These are phyloP conservation scores for Suhomyces maxii DNA, from an alignment of 1,139 yeast genomes.

Conservation along the genomic window DNA sequence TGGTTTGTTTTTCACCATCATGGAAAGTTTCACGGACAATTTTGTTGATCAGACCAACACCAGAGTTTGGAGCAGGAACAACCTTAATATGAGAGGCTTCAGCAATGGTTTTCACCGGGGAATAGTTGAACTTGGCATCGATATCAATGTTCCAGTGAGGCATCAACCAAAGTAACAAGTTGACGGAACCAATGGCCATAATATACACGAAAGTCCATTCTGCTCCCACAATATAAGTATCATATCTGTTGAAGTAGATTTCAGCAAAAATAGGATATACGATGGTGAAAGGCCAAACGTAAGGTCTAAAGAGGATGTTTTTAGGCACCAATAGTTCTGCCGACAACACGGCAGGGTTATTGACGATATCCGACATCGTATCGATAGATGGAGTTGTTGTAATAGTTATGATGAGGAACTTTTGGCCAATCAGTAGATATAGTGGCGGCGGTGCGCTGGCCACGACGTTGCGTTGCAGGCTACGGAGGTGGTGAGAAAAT, in stretches of 20 bases:
- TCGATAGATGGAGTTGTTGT: conserved; percentile 3
- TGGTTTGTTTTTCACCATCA: conserved; percentile 62
- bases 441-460: too few species aligned
- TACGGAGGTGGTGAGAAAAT: too few species aligned
- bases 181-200: conserved; percentile 70
- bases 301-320: conserved; percentile 63
- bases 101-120: conserved; percentile 47
- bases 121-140: conserved; percentile 70
- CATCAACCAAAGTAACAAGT: conserved; percentile 78
- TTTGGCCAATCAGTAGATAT: too few species aligned
- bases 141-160: conserved; percentile 93
- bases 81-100: conserved; percentile 74
- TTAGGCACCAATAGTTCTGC: conserved; percentile 77
- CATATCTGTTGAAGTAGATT: conserved; percentile 69
- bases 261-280: conserved; percentile 76
- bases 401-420: background rate
- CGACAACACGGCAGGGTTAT: conserved; percentile 58
- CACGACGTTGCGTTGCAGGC: too few species aligned
- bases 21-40: conserved; percentile 59
- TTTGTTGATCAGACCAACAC: conserved; percentile 76
- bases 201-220: conserved; percentile 89
- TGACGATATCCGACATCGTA: conserved; percentile 43
- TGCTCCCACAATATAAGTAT: conserved; percentile 73
- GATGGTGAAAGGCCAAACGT: conserved; percentile 79
- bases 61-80: conserved; percentile 82